Conservation (phyloP, 164 flowering plant genomes). For the Vitis cinerea region DNA sequence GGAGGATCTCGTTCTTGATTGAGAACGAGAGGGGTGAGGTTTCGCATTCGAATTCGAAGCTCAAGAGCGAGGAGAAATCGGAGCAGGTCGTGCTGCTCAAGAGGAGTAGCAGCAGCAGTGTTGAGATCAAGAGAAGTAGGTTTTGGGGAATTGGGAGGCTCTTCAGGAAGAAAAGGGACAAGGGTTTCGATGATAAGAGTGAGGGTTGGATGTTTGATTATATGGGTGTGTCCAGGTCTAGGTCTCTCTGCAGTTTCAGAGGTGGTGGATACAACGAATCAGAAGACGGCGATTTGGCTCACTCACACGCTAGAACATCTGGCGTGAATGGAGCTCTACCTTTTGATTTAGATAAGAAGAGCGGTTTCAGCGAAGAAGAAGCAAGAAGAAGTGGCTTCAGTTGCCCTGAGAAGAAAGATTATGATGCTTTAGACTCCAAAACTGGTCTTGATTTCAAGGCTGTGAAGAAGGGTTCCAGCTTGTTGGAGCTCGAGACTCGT, state of each 20-base stretch:
- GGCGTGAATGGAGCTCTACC: slow-evolving; percentile 24
- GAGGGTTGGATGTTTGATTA: slow-evolving; percentile 43
- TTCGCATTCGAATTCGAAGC: slow-evolving; percentile 15
- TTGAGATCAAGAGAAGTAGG: slow-evolving; percentile 48
- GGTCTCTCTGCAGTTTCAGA: slow-evolving; percentile 62
- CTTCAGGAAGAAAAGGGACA: slow-evolving; percentile 45
- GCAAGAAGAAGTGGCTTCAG: slow-evolving; percentile 31
- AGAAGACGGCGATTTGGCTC: slow-evolving; percentile 32
- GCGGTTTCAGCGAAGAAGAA: slow-evolving; percentile 38
- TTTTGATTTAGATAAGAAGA: slow-evolving; percentile 27
- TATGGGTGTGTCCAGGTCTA: slow-evolving; percentile 44
- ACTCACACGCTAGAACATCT: slow-evolving; percentile 34
- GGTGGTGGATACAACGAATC: slow-evolving; percentile 36
- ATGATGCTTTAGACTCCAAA: slow-evolving; percentile 1
- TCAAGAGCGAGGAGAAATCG: slow-evolving; percentile 19
- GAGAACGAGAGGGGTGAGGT: slow-evolving; percentile 49
- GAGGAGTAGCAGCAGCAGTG: slow-evolving; percentile 61
- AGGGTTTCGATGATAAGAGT: slow-evolving; percentile 34
- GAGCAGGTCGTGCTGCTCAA: slow-evolving; percentile 39
- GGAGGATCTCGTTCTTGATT: slow-evolving; percentile 70
- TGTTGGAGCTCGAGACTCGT: slow-evolving; percentile 11
- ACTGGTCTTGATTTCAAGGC: slow-evolving; percentile 12
- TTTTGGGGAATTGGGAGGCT: slow-evolving; percentile 55
- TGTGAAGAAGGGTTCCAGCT: slow-evolving; percentile 18
- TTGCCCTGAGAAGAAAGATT: neutral